Evolutionary conservation across 495 filamentous ascomycete genomes (phyloP), one percentile per base, ranked within the genome.

Genomic region (Penicillium canescens): DNA sequence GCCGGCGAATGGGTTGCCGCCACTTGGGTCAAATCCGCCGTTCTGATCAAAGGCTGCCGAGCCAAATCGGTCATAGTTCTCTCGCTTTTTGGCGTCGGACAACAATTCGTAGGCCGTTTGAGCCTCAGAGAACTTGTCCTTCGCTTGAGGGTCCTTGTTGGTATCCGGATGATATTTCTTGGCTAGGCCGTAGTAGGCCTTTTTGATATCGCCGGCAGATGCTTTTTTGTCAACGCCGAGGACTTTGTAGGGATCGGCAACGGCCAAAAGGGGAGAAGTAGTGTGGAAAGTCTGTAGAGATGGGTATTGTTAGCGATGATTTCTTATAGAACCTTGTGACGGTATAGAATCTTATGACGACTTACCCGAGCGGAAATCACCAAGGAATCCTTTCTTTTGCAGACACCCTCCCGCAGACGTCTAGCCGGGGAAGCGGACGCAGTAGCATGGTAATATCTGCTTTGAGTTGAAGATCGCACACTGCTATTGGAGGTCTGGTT

Each of bases 161-260:
- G 94, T 96, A 70, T 98, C 94, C 7, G 94, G 94, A 62, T 98
- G 94, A 67, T 85, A 98, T 66, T 97, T 98, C 73, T 98, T 98
- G n/a, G 94, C 94, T 55, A 96, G 76, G 47, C 91, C 87, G 69
- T 98, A 98, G 77, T 98, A 98, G 2, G 94, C 93, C 71, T 97
- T 98, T 66, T 98, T 98, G 63, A 98, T 96, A 6, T 97, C 95
- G 49, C 84, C 66, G 5, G 89, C 71, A n/a, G 90, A 87, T 12
- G 94, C 90, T 37, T 68, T 77, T 67, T 90, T 93, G 52, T 78
- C 76, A 12, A 98, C 86, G n/a, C 93, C 94, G 34, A 98, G 85
- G 28, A 86, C 75, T 48, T 82, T 82, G 68, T 98, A 98, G 7
- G 94, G 94, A 62, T 98, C 86, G 61, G 88, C 82, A 18, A 85